A percentile compares a stretch with the other conserved stretches of the same genome.
phyloP scores from a whole-genome alignment of 805 yeast genomes.

The Sugiyamaella americana region DNA sequence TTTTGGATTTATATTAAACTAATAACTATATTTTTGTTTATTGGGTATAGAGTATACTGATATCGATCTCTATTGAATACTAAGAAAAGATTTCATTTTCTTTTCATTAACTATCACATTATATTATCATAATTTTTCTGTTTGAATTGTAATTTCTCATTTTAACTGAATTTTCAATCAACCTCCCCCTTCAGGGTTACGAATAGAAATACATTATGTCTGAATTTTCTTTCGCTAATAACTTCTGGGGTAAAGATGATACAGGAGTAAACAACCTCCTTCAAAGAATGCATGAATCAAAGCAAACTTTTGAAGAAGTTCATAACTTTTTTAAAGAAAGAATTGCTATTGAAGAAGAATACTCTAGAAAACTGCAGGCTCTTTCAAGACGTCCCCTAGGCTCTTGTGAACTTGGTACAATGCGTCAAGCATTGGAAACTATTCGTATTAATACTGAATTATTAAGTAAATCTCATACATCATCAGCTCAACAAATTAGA shows the following conservation, averaged over 20 bases:
- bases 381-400: constrained; percentile 51
- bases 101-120: too few relatives aligned
- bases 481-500: constrained; percentile 45
- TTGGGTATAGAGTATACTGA: too few relatives aligned
- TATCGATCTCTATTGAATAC: too few relatives aligned
- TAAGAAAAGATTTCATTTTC: too few relatives aligned
- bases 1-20: too few relatives aligned
- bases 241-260: constrained; percentile 52
- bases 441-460: constrained; percentile 53
- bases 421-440: constrained; percentile 53
- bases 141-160: too few relatives aligned
- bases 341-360: constrained; percentile 65
- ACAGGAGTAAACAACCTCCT: constrained; percentile 52
- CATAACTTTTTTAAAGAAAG: constrained; percentile 46
- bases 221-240: constrained; percentile 28
- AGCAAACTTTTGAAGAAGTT: constrained; percentile 50
- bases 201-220: too few relatives aligned
- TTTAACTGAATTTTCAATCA: too few relatives aligned
- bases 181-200: too few relatives aligned
- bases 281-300: constrained; percentile 52
- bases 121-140: too few relatives aligned
- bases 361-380: constrained; percentile 47
- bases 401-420: constrained; percentile 50
- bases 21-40: too few relatives aligned
- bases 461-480: constrained; percentile 51